Base-by-base conservation (phyloP, 1,284 basidiomycete genomes). In the Baeospora myosura region DNA sequence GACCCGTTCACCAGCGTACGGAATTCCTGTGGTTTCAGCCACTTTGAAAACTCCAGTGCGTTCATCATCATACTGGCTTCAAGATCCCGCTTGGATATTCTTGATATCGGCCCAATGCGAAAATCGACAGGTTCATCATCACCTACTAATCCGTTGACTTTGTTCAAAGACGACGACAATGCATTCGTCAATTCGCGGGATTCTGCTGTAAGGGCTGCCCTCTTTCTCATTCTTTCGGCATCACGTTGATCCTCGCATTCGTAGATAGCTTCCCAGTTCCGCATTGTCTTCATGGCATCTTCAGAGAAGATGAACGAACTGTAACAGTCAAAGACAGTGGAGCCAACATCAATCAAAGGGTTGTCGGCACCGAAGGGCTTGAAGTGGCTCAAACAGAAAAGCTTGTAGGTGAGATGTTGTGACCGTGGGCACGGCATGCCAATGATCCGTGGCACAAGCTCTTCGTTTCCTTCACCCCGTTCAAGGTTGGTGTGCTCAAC, bases 231-330 rank as follows among this genome's bases (percentile, higher is more conserved):
- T n/a, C 53, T 17, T 20, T 62, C 60, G 14, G 57, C 55, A 52
- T 62, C 60, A 21, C 52, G 38, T 30, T 57, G 50, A 55, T 62
- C 60, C 43, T 59, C 52, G 47, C 59, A 62, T 43, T 62, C 60
- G 52, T 59, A 43, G 0, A 61, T 48, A 10, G 53, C 58, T 34
- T 60, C 54, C 60, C 58, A 62, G 31, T 61, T 61, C 10, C 48
- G 40, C 41, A 59, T 52, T 11, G 59, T 45, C 14, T 11, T 7
- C 4, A 12, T 6, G 12, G 38, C 42, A 10, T 14, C 5, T 5
- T 17, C 2, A 16, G 35, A 21, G 44, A 59, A 59, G 3, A 44
- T 7, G 44, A 34, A 56, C 4, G 28, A 2, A 10, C 28, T 37
- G n/a, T 44, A 52, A n/a, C n/a, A n/a, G n/a, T n/a, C 5, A 20